These are phyloP conservation scores for Epichloe bromicola DNA, from an alignment of 2,329 filamentous ascomycete genomes.

Conservation along the genomic window DNA sequence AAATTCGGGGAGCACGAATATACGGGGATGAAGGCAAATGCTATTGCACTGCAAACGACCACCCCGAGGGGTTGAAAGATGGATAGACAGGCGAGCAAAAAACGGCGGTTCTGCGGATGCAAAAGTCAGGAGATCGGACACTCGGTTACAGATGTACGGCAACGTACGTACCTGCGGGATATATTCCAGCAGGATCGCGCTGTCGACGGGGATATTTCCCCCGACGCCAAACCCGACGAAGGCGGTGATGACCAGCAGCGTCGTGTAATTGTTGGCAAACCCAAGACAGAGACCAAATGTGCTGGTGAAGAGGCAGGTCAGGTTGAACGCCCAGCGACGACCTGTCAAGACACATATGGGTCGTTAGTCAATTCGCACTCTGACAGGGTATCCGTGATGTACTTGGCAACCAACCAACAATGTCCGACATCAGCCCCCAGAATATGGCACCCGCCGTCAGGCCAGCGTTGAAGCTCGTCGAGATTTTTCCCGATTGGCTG, in stretches of 20 bases:
- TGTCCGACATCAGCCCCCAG: constrained; percentile 43
- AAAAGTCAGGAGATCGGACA: not conserved
- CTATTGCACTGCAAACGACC: constrained; percentile 35
- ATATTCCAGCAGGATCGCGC: constrained; percentile 42
- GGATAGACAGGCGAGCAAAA: constrained; percentile 37
- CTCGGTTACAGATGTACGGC: too few relatives aligned
- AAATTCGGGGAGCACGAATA: constrained; percentile 39
- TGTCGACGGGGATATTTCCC: constrained; percentile 44
- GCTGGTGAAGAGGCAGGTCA: constrained; percentile 41
- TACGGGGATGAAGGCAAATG: constrained; percentile 38
- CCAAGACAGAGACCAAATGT: constrained; percentile 40
- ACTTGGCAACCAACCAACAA: constrained; percentile 20
- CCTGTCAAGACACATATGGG: constrained; percentile 9
- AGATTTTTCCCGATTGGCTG: constrained; percentile 31
- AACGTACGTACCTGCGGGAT: constrained; percentile 27
- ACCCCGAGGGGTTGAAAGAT: constrained; percentile 44
- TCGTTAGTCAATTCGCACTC: not conserved
- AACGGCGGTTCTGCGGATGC: constrained; percentile 26
- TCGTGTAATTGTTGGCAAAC: constrained; percentile 33
- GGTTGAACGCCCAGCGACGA: constrained; percentile 43
- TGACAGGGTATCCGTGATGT: not conserved
- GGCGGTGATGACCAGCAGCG: constrained; percentile 39
- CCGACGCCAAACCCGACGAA: constrained; percentile 40
- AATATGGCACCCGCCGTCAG: constrained; percentile 31
- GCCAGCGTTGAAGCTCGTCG: constrained; percentile 39